These are phyloP conservation scores for Stagonosporopsis chrysanthemi DNA, from an alignment of 2,329 filamentous ascomycete genomes.

Conservation along the genomic window DNA sequence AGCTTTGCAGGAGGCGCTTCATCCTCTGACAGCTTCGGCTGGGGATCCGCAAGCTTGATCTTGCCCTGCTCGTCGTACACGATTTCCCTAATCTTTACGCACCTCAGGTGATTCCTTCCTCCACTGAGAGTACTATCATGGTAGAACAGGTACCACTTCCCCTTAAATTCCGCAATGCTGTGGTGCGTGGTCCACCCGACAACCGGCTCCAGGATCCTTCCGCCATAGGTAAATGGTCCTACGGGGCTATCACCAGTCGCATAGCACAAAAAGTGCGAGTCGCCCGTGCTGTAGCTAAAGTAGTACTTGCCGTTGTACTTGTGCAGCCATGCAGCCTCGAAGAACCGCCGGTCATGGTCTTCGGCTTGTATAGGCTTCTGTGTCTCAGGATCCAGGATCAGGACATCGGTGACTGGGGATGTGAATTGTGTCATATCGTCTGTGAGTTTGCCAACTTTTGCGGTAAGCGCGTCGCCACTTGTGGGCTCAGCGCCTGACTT, in stretches of 20 bases:
- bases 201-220: slow-evolving; percentile 76
- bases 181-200: slow-evolving; percentile 85
- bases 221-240: slow-evolving; percentile 76
- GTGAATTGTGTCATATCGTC: slow-evolving; percentile 72
- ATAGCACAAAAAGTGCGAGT: slow-evolving; percentile 77
- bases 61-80: slow-evolving; percentile 72
- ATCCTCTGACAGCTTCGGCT: slow-evolving; percentile 35
- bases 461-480: slow-evolving; percentile 63
- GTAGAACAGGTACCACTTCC: slow-evolving; percentile 77
- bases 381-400: slow-evolving; percentile 68
- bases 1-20: slow-evolving; percentile 11
- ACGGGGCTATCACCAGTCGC: slow-evolving; percentile 69
- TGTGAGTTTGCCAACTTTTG: slow-evolving; percentile 70
- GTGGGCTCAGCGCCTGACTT: slow-evolving; percentile 38
- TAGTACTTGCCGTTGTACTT: slow-evolving; percentile 74
- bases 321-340: slow-evolving; percentile 83
- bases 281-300: slow-evolving; percentile 80
- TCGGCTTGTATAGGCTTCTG: slow-evolving; percentile 65
- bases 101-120: slow-evolving; percentile 74
- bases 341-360: slow-evolving; percentile 78
- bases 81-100: slow-evolving; percentile 78
- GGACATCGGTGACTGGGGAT: slow-evolving; percentile 63
- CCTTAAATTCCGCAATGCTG: slow-evolving; percentile 76
- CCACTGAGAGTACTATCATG: slow-evolving; percentile 75
- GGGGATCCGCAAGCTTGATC: slow-evolving; percentile 56